phyloP scores from a whole-genome alignment of 495 filamentous ascomycete genomes.

The Aspergillus cristatus region DNA sequence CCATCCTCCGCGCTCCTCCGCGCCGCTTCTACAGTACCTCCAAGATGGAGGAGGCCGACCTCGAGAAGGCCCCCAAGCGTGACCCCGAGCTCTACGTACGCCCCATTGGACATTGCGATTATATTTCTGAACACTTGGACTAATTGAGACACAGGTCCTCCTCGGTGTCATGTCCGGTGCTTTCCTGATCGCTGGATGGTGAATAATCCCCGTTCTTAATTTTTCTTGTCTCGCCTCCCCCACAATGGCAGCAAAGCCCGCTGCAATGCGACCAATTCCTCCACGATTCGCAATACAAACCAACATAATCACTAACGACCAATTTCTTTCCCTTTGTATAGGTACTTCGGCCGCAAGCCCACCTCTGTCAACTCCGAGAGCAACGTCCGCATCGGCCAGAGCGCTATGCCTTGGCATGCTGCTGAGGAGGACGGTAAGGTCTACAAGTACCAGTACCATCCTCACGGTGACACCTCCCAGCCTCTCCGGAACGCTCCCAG shows the following conservation, averaged over 20 bases:
- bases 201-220: slow-evolving; percentile 33
- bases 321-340: slow-evolving; percentile 13
- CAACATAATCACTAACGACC: too few species aligned
- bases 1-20: slow-evolving; percentile 32
- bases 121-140: slow-evolving; percentile 5
- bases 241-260: not conserved
- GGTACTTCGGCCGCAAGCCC: slow-evolving; percentile 66
- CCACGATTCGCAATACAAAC: not conserved
- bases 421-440: slow-evolving; percentile 42
- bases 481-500: slow-evolving; percentile 82
- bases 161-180: slow-evolving; percentile 85
- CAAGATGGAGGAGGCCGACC: slow-evolving; percentile 38
- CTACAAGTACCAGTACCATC: slow-evolving; percentile 89
- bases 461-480: slow-evolving; percentile 69
- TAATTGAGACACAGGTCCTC: slow-evolving; percentile 56
- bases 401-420: slow-evolving; percentile 84
- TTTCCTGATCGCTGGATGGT: slow-evolving; percentile 78
- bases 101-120: slow-evolving; percentile 8
- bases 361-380: slow-evolving; percentile 77
- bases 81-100: slow-evolving; percentile 79
- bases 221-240: not conserved
- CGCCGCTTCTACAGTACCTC: slow-evolving; percentile 33
- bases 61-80: slow-evolving; percentile 60
- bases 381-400: slow-evolving; percentile 59
- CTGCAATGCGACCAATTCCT: not conserved